Conservation (phyloP, 805 yeast genomes). For the Metschnikowia reukaufii region DNA sequence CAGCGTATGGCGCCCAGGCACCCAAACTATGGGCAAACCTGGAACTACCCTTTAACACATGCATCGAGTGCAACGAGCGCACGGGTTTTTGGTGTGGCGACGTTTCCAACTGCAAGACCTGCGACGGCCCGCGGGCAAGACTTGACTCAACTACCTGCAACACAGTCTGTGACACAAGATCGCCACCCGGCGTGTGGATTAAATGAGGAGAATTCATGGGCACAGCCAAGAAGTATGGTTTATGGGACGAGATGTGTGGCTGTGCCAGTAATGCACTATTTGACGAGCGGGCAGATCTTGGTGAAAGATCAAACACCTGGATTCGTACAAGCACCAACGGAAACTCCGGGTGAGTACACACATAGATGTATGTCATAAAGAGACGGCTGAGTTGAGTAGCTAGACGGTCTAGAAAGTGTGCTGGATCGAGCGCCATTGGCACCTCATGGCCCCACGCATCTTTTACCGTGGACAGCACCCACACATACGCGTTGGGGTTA, state of each 20-base stretch:
- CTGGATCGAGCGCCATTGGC: conserved; percentile 48
- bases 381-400: conserved; percentile 48
- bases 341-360: conserved; percentile 61
- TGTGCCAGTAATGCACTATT: too few species aligned
- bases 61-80: conserved; percentile 54
- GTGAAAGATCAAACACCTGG: conserved; percentile 60
- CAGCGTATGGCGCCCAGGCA: conserved; percentile 73
- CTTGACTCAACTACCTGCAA: conserved; percentile 60
- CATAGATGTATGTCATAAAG: conserved; percentile 64
- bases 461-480: conserved; percentile 50
- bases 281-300: conserved; percentile 8
- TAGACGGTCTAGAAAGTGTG: conserved; percentile 48
- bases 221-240: conserved; percentile 64
- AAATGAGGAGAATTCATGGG: conserved; percentile 67
- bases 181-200: conserved; percentile 52
- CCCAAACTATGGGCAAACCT: conserved; percentile 64
- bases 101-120: conserved; percentile 39
- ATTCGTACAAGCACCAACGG: conserved; percentile 63
- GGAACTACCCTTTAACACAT: conserved; percentile 59
- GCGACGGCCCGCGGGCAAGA: conserved; percentile 45
- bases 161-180: conserved; percentile 50
- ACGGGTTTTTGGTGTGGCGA: conserved; percentile 37
- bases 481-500: conserved; percentile 47
- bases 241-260: conserved; percentile 52
- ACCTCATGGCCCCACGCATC: conserved; percentile 32